Conservation (phyloP, 2,329 filamentous ascomycete species). For the Penicillium sclerotiorum region DNA sequence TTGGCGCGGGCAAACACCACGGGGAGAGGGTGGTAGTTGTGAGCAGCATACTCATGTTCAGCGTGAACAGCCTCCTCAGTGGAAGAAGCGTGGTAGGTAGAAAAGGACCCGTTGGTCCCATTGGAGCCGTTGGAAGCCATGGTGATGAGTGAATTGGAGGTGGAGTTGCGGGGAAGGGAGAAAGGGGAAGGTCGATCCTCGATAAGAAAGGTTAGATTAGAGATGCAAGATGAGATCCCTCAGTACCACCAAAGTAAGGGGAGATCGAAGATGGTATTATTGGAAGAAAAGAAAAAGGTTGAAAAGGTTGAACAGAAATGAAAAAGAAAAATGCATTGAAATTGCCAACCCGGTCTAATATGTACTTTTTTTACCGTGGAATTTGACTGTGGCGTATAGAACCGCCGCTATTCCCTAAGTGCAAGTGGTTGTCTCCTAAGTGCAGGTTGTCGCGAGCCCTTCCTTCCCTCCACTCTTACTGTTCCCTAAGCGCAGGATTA, state of each 20-base stretch:
- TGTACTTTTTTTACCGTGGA: conserved; percentile 12
- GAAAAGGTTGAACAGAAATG: conserved; percentile 6
- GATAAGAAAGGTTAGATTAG: neutral
- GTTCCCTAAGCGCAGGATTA: conserved; percentile 33
- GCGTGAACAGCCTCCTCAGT: conserved; percentile 76
- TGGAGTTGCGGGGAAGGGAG: conserved; percentile 17
- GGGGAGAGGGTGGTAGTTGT: conserved; percentile 98
- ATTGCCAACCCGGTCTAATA: conserved; percentile 5
- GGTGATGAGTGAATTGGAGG: conserved; percentile 13
- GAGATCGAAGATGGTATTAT: neutral
- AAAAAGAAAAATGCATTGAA: conserved; percentile 6
- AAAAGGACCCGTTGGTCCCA: conserved; percentile 33
- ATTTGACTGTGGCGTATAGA: conserved; percentile 17
- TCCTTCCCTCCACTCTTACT: conserved; percentile 14
- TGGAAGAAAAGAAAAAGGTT: neutral
- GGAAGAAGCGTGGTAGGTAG: conserved; percentile 72
- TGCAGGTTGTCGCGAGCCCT: conserved; percentile 29
- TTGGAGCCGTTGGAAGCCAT: conserved; percentile 45
- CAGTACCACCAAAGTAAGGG: too few species aligned
- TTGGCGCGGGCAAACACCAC: conserved; percentile 86
- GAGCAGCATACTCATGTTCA: conserved; percentile 84
- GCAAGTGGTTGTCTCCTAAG: conserved; percentile 34
- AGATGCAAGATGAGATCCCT: too few species aligned
- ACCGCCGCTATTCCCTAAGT: conserved; percentile 37
- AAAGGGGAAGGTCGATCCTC: conserved; percentile 1